Base-by-base conservation (phyloP, 2,329 filamentous ascomycete species). In the Pseudocercospora musae region DNA sequence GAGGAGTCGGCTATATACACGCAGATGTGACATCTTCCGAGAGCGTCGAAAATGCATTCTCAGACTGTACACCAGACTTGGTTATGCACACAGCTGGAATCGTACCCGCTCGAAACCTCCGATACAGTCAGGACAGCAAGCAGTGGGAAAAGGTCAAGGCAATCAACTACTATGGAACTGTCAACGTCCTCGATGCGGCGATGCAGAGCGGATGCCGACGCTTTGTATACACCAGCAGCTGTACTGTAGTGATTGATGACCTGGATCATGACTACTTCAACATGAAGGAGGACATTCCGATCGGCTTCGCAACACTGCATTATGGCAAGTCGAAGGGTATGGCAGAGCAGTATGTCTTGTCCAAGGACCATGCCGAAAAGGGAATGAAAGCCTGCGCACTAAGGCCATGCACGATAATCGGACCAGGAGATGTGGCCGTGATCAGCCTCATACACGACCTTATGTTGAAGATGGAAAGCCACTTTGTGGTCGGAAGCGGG, bases 311-410 rank as follows among this genome's bases (percentile, higher is more conserved):
- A 31, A 84, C 84, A 63, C 78, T 86, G 68, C 88, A 93, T 77
- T 98, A 98, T 78, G 92, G 92, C 29, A 88, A 93, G 78, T 96
- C 92, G 13, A 98, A 97, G 86, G 90, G 90, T 68, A 61, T 89
- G 64, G 94, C 93, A 53, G 94, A 98, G 81, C 82, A 88, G 64
- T 80, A 92, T 58, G 92, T 96, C 68, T 81, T 97, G 59, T 81
- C 85, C 15, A 57, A 90, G 89, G 72, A 95, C 92, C 63, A 67
- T 11, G 56, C 58, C 20, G 63, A 64, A 59, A 79, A 68, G 20
- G 72, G 71, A 0, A 59, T 75, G 25, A 58, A 62, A n/a, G 67
- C 81, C 57, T 85, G 85, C 72, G 83, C 92, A 29, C 84, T 98
- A 67, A 90, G 95, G 15, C 91, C 93, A 6, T 89, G 92, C 11